These are phyloP conservation scores for Amanita rubescens DNA, from an alignment of 768 basidiomycete species.

Conservation along the genomic window DNA sequence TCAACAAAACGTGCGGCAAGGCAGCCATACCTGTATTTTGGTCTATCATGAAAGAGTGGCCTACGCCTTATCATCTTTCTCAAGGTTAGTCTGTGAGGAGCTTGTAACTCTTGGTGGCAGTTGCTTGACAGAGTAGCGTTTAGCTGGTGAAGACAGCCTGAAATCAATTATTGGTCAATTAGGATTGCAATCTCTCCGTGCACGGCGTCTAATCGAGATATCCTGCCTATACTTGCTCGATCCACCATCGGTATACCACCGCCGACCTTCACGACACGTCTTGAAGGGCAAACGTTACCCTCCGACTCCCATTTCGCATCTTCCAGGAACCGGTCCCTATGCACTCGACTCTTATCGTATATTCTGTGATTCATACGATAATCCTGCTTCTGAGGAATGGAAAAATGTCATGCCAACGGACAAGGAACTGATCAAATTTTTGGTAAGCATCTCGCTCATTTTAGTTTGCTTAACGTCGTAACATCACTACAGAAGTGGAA, in stretches of 20 bases:
- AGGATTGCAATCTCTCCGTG: neutral
- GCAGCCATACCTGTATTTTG: constrained; percentile 61
- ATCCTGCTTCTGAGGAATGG: constrained; percentile 45
- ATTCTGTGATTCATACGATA: constrained; percentile 38
- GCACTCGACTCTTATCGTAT: constrained; percentile 75
- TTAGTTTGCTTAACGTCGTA: neutral
- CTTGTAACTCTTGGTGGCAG: constrained; percentile 13
- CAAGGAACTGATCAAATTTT: constrained; percentile 61
- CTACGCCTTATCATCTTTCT: constrained; percentile 45
- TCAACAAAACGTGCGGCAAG: constrained; percentile 65
- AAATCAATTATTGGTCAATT: neutral
- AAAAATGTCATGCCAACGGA: constrained; percentile 54
- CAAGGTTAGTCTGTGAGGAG: constrained; percentile 31
- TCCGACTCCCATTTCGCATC: constrained; percentile 43
- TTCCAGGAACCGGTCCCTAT: constrained; percentile 62
- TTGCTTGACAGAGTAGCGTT: neutral
- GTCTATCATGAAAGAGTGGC: constrained; percentile 49
- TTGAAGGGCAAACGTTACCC: constrained; percentile 29
- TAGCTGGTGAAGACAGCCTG: neutral
- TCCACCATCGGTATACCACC: neutral
- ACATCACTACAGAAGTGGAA: constrained; percentile 50
- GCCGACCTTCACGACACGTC: neutral
- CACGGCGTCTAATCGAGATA: neutral
- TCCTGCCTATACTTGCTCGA: neutral
- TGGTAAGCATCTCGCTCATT: constrained; percentile 36